Conservation (phyloP, 2,329 filamentous ascomycete genomes). For the Periconia macrospinosa region DNA sequence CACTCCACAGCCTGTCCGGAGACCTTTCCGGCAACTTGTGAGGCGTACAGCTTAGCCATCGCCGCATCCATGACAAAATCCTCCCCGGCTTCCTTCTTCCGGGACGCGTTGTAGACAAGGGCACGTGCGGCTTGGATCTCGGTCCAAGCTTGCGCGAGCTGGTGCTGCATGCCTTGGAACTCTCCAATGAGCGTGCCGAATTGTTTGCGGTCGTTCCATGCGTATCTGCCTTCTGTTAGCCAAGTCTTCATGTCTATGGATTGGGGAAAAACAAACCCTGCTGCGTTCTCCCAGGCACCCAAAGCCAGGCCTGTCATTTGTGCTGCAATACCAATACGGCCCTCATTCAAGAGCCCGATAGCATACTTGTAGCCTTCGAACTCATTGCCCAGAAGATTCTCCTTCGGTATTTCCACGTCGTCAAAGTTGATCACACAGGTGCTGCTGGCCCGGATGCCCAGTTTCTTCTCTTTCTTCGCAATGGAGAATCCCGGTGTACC, state of each 20-base stretch:
- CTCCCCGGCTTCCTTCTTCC: constrained; percentile 97
- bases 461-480: constrained; percentile 99
- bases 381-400: constrained; percentile 83
- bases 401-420: constrained; percentile 86
- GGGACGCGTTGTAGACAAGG: constrained; percentile 91
- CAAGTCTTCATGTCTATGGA: background rate
- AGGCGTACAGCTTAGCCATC: constrained; percentile 96
- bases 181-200: constrained; percentile 92
- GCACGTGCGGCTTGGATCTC: constrained; percentile 91
- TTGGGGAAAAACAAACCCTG: constrained; percentile 55
- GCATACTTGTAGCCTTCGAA: constrained; percentile 98
- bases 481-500: constrained; percentile 85
- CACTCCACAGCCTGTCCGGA: constrained; percentile 88
- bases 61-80: constrained; percentile 94
- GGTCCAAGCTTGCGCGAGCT: constrained; percentile 92
- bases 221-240: constrained; percentile 62
- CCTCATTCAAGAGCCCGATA: constrained; percentile 91
- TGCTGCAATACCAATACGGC: constrained; percentile 94
- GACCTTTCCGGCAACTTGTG: constrained; percentile 87
- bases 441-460: constrained; percentile 92
- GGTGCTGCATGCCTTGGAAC: constrained; percentile 99
- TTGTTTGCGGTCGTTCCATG: constrained; percentile 98
- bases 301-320: constrained; percentile 98
- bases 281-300: constrained; percentile 93
- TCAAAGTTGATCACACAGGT: constrained; percentile 98